Base-by-base conservation (phyloP, 306 rosid species). In the Dryas alaskensis region DNA sequence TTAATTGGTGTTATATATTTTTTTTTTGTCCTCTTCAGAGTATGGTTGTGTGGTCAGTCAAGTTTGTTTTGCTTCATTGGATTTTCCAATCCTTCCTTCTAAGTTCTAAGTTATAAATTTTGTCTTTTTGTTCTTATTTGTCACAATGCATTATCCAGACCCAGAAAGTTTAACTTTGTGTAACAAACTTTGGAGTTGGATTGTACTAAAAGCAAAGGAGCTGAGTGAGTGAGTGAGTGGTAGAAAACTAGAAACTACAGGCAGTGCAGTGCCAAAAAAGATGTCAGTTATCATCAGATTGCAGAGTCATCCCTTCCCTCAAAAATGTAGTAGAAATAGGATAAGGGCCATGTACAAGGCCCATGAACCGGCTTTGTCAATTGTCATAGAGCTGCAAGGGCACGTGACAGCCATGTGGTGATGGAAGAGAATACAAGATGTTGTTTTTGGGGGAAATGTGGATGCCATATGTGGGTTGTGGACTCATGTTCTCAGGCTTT, bases 331-430 rank as follows among this genome's bases (percentile, higher is more conserved):
- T 31, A 31, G 37, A 31, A 31, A 31, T 31, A 31, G 37, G 37
- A 31, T 31, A 31, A 31, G 37, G 37, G 37, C 37, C 37, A 31
- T 31, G 37, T 31, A 31, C 37, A 31, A 67, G 87, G 84, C 48
- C 48, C 48, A 80, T 72, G 49, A 54, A 60, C 78, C 57, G 51
- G 52, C 4, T 37, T 72, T 85, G 37, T 31, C 37, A 31, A 31
- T 31, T 75, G 86, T 77, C 85, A 25, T 49, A 70, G 77, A 65
- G 76, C 72, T 65, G 69, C 61, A 72, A 72, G 61, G 71, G 75
- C 91, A 89, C 52, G 81, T 89, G 87, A 86, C 71, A 67, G 67
- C 85, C 91, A 85, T 76, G 81, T 89, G 89, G 50, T 51, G 8
- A 50, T 76, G 62, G 67, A 79, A 68, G 70, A 51, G 68, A 70